A percentile compares a stretch with the other conserved stretches of the same genome.
These are phyloP conservation scores for Radiomyces spectabilis DNA, from an alignment of 192 early-diverging fungal species.

Conservation along the genomic window DNA sequence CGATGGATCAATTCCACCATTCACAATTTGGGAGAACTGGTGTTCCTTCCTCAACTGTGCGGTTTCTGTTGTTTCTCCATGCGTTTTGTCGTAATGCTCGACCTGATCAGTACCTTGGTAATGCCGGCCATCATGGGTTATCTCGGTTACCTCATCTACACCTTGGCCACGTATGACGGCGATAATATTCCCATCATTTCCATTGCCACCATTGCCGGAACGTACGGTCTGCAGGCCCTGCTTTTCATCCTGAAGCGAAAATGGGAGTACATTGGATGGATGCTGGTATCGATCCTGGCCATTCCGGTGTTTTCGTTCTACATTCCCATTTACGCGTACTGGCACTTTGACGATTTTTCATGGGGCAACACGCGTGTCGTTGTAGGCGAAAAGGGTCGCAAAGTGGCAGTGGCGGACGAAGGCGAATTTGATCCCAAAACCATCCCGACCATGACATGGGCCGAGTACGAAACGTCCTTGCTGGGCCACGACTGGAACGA, in stretches of 20 bases:
- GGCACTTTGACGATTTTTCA: conserved; percentile 98
- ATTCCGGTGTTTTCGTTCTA: conserved; percentile 84
- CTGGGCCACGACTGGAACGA: conserved; percentile 23
- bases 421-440: conserved; percentile 71
- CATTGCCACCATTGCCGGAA: conserved; percentile 75
- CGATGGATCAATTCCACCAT: conserved; percentile 99
- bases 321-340: conserved; percentile 88
- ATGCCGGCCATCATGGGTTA: conserved; percentile 91
- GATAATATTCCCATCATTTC: conserved; percentile 72
- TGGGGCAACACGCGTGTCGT: conserved; percentile 97
- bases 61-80: conserved; percentile 98
- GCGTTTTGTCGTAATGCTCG: conserved; percentile 92
- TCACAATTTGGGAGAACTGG: conserved; percentile 94
- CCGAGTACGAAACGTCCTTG: conserved; percentile 67
- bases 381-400: conserved; percentile 79
- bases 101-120: conserved; percentile 85
- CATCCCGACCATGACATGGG: conserved; percentile 75
- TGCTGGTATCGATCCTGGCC: conserved; percentile 91
- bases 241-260: conserved; percentile 67
- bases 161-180: conserved; percentile 42
- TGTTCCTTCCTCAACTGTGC: conserved; percentile 90
- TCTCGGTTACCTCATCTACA: conserved; percentile 77
- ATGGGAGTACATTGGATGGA: conserved; percentile 93
- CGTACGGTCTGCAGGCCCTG: conserved; percentile 84
- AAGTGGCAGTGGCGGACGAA: conserved; percentile 54